phyloP scores from a whole-genome alignment of 768 basidiomycete species.

The Lactarius hengduanensis region DNA sequence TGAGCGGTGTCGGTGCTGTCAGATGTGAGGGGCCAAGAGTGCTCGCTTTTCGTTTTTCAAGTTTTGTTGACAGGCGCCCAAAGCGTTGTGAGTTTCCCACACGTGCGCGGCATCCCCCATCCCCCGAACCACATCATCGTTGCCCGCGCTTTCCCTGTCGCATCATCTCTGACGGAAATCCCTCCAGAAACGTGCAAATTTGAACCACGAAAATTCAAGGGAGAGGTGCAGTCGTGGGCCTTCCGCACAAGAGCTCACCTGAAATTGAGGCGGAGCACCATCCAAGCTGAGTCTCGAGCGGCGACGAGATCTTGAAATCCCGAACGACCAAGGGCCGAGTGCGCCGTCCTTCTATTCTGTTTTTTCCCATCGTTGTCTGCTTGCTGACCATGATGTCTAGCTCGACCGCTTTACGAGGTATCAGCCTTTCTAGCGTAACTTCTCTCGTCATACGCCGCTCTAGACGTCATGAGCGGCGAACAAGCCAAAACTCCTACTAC shows the following conservation, averaged over 20 bases:
- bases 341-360: conserved; percentile 7
- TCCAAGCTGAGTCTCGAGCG: conserved; percentile 28
- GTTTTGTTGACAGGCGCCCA: conserved; percentile 3
- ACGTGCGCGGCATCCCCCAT: conserved; percentile 27
- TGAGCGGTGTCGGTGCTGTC: neutral
- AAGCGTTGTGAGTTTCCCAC: conserved; percentile 16
- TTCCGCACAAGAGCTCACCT: neutral
- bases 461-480: conserved; percentile 26
- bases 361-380: neutral
- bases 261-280: conserved; percentile 30
- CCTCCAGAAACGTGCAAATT: conserved; percentile 1
- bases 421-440: neutral
- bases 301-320: conserved; percentile 32
- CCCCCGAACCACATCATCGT: conserved; percentile 29
- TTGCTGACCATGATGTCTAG: conserved; percentile 4
- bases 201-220: neutral
- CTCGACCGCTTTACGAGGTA: neutral
- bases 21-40: neutral
- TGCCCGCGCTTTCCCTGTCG: neutral
- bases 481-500: conserved; percentile 23
- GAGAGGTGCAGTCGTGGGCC: neutral
- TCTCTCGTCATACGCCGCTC: neutral
- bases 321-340: conserved; percentile 28
- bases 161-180: neutral
- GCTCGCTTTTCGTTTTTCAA: neutral